Evolutionary conservation across 371 early-diverging fungal genomes (phyloP), one percentile per base, ranked within the genome.

Genomic region (Mucor circinelloides): DNA sequence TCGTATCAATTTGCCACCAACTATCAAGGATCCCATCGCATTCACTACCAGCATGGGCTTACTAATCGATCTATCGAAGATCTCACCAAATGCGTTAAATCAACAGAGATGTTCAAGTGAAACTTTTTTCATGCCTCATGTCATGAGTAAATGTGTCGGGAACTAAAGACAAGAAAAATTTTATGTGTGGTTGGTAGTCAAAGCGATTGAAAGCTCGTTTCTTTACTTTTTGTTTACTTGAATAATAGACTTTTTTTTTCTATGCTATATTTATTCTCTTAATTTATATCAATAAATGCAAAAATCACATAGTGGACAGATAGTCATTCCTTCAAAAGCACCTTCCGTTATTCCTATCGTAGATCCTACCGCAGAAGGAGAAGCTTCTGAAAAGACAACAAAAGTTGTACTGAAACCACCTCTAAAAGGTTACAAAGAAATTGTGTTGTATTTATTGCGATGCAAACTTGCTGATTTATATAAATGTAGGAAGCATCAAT

Each of bases 311-410:
- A 78, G 78, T 67, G 72, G 75, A 56, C 76, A 82, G 62, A 79
- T 83, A 63, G 73, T 80, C 46, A 60, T 83, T 50, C 83, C 81
- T 59, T 70, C 80, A 23, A 73, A 79, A 59, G 67, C 78, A 38
- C 70, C 85, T 40, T 83, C 86, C 54, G 87, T 85, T 31, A 85
- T 88, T 61, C 88, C 88, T 25, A 88, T 88, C 60, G 80, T 86
- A 42, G 75, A 85, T 52, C 88, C 86, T 48, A 40, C 69, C 32
- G 50, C 31, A n/a, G 60, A 72, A 25, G 56, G 58, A 63, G 70
- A 52, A 31, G 69, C 60, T 74, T 68, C 62, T 36, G 76, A 58
- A 50, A 70, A 56, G 60, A 72, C 31, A 30, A 63, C 69, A 9
- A 58, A 67, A 62, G 59, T 60, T 56, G 50, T 70, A 21, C 58